Evolutionary conservation across 2,329 filamentous ascomycete species (phyloP).

Genomic region (Aspergillus eucalypticola): DNA sequence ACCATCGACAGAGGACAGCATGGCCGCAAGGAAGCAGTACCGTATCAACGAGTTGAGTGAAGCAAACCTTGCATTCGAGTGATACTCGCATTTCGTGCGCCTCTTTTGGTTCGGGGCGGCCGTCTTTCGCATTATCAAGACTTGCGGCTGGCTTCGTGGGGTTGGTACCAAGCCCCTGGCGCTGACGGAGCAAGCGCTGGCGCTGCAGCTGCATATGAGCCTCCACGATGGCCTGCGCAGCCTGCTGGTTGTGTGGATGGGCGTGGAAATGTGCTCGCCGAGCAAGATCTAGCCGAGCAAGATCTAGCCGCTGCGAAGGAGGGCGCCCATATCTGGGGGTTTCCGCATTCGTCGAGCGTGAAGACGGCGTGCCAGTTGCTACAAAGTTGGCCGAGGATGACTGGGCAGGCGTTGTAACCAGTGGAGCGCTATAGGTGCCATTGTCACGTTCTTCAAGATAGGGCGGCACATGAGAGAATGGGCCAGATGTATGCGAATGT

Average conservation of each 20-base stretch:
- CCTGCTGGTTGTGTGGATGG: conserved; percentile 11
- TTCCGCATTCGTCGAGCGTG: neutral
- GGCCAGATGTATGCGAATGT: neutral
- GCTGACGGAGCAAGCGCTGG: conserved; percentile 1
- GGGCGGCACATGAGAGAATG: neutral
- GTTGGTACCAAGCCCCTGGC: neutral
- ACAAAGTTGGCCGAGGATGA: neutral
- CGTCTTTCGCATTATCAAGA: conserved; percentile 49
- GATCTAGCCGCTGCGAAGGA: conserved; percentile 11
- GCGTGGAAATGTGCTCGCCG: conserved; percentile 13
- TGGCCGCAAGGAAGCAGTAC: conserved; percentile 57
- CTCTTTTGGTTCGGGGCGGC: conserved; percentile 50
- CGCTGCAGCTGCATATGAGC: neutral
- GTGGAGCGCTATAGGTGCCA: neutral
- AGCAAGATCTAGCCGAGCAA: conserved; percentile 6
- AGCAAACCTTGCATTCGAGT: conserved; percentile 56
- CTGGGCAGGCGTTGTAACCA: neutral
- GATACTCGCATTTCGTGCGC: conserved; percentile 53
- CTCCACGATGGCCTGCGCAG: conserved; percentile 14
- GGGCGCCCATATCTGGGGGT: neutral
- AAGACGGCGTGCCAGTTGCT: neutral
- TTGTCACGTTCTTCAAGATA: neutral
- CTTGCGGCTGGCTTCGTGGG: conserved; percentile 22
- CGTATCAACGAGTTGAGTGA: conserved; percentile 53
- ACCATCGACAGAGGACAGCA: conserved; percentile 58